Percentiles rank a stretch among this genome's conserved stretches.
Conservation (phyloP, 23 red algal species). For the Gracilaria caudata region DNA sequence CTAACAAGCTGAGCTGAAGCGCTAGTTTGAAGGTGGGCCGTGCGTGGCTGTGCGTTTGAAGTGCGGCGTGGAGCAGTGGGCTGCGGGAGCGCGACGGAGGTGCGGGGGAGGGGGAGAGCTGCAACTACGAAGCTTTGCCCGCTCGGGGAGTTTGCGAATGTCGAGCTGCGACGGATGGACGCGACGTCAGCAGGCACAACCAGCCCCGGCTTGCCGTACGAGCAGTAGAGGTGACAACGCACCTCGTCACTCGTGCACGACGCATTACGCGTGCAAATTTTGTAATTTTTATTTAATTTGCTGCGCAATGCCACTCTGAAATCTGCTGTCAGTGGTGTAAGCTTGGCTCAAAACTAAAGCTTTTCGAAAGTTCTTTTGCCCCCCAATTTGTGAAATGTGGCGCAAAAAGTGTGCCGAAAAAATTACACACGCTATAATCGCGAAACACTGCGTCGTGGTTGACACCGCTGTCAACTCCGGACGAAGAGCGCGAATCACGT, state of each 20-base stretch:
- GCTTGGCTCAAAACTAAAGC: too few species aligned
- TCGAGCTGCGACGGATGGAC: background rate
- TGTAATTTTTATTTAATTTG: too few species aligned
- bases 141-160: too few species aligned
- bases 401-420: background rate
- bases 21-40: background rate
- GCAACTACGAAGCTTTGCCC: too few species aligned
- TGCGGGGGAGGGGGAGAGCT: background rate
- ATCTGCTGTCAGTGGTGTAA: background rate
- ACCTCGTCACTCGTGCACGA: too few species aligned
- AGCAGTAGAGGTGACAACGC: background rate
- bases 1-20: background rate
- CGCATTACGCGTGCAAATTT: too few species aligned
- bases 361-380: too few species aligned
- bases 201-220: background rate
- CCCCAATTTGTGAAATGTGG: background rate
- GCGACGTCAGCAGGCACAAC: background rate
- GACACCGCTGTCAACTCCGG: too few species aligned
- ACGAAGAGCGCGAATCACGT: too few species aligned
- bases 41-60: background rate
- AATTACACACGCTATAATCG: background rate
- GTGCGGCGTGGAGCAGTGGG: background rate
- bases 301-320: background rate
- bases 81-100: background rate
- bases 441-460: too few species aligned